These are phyloP conservation scores for Lachnellula hyalina DNA, from an alignment of 2,329 filamentous ascomycete species.

Conservation along the genomic window DNA sequence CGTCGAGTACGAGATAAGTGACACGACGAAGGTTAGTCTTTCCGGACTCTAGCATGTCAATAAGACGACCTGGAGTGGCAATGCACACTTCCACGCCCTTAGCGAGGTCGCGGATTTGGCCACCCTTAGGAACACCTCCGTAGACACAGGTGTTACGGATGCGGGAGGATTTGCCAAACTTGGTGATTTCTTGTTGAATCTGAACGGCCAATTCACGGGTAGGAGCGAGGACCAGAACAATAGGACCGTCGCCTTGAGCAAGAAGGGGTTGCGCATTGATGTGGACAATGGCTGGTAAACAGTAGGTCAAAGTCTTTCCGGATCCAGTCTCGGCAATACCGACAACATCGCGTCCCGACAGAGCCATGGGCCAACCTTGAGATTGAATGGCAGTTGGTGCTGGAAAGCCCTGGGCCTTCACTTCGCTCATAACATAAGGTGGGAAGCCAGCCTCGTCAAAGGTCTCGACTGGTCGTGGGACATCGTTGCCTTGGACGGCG, in stretches of 20 bases:
- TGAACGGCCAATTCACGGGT: slow-evolving; percentile 97
- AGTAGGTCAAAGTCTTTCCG: slow-evolving; percentile 98
- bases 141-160: slow-evolving; percentile 99
- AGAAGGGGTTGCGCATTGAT: slow-evolving; percentile 98
- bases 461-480: slow-evolving; percentile 91
- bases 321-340: slow-evolving; percentile 99
- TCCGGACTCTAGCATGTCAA: slow-evolving; percentile 96
- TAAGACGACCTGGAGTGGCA: slow-evolving; percentile 93
- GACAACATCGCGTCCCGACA: slow-evolving; percentile 95
- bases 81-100: slow-evolving; percentile 98
- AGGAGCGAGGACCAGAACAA: slow-evolving; percentile 90
- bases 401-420: slow-evolving; percentile 95
- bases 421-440: slow-evolving; percentile 94
- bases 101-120: slow-evolving; percentile 90
- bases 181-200: slow-evolving; percentile 97
- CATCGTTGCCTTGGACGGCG: slow-evolving; percentile 69
- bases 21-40: slow-evolving; percentile 98
- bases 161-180: slow-evolving; percentile 95
- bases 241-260: slow-evolving; percentile 90
- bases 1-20: slow-evolving; percentile 96
- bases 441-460: slow-evolving; percentile 99
- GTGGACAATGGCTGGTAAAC: slow-evolving; percentile 95
- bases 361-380: slow-evolving; percentile 98
- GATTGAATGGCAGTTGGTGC: slow-evolving; percentile 95
- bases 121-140: slow-evolving; percentile 96